Evolutionary conservation across 164 flowering plant genomes (phyloP).

Genomic region (Stephania cephalantha): DNA sequence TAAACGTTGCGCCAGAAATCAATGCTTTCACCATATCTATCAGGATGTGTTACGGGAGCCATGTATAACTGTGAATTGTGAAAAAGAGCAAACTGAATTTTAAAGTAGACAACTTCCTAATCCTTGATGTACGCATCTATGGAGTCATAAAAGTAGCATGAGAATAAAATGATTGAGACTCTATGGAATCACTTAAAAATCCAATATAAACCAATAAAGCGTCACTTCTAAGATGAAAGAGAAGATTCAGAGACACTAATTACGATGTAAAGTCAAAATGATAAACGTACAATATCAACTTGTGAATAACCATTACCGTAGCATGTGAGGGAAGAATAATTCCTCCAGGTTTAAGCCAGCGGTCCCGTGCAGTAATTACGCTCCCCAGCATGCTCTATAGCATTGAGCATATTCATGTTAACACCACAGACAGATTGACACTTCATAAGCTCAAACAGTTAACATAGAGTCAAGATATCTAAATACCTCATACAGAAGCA

Average conservation of each 20-base stretch:
- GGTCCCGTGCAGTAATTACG: constrained; percentile 91
- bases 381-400: constrained; percentile 96
- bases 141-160: background rate
- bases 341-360: constrained; percentile 97
- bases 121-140: background rate
- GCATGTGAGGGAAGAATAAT: constrained; percentile 96
- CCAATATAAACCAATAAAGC: background rate
- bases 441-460: background rate
- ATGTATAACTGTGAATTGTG: constrained; percentile 62
- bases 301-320: constrained; percentile 37
- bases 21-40: constrained; percentile 84
- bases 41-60: constrained; percentile 91
- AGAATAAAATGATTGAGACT: background rate
- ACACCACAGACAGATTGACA: background rate
- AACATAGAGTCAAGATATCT: background rate
- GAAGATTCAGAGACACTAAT: background rate
- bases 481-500: constrained; percentile 93
- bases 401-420: background rate
- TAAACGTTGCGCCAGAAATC: constrained; percentile 97
- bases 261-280: background rate
- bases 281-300: background rate
- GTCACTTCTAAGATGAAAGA: background rate
- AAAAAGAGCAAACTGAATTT: constrained; percentile 5
- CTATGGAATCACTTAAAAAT: background rate
- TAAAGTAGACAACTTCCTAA: background rate